Percentiles rank a stretch among this genome's conserved stretches.
Evolutionary conservation across 768 basidiomycete species (phyloP).

Genomic region (Tulasnella sp.): DNA sequence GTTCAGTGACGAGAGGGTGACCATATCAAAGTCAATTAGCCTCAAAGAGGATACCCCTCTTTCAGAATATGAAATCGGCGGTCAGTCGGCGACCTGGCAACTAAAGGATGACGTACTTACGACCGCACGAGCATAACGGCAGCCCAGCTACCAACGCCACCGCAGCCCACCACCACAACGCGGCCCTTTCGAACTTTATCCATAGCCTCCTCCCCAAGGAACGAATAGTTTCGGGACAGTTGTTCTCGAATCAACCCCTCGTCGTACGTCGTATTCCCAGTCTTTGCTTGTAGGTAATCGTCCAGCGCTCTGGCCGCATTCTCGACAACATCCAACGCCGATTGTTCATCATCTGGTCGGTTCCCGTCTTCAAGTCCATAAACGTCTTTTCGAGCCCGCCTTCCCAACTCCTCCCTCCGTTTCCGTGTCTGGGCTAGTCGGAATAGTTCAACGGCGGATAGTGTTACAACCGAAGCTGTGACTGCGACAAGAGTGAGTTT

Average conservation of each 20-base stretch:
- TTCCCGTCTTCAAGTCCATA: slow-evolving; percentile 9
- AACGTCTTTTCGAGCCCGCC: slow-evolving; percentile 6
- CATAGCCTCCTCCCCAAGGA: slow-evolving; percentile 91
- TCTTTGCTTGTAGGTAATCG: not conserved
- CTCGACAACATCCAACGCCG: not conserved
- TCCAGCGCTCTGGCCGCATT: not conserved
- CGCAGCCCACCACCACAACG: slow-evolving; percentile 90
- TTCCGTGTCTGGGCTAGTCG: not conserved
- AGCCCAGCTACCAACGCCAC: slow-evolving; percentile 95
- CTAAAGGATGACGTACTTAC: slow-evolving; percentile 48
- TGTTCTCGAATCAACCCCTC: slow-evolving; percentile 85
- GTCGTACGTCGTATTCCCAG: slow-evolving; percentile 44
- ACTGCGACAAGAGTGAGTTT: slow-evolving; percentile 17
- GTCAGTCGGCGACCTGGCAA: not conserved
- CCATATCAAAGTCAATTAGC: slow-evolving; percentile 93
- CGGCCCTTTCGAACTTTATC: slow-evolving; percentile 62
- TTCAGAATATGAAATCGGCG: slow-evolving; percentile 8
- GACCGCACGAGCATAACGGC: slow-evolving; percentile 90
- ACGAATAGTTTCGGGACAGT: slow-evolving; percentile 89
- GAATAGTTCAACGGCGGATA: slow-evolving; percentile 20
- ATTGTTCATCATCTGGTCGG: not conserved
- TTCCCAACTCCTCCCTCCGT: slow-evolving; percentile 9
- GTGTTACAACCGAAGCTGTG: slow-evolving; percentile 18
- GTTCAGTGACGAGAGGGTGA: slow-evolving; percentile 91
- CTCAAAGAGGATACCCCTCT: slow-evolving; percentile 75